A percentile compares a stretch with the other conserved stretches of the same genome.
These are phyloP conservation scores for Neonectria hederae DNA, from an alignment of 2,329 filamentous ascomycete genomes.

Conservation along the genomic window DNA sequence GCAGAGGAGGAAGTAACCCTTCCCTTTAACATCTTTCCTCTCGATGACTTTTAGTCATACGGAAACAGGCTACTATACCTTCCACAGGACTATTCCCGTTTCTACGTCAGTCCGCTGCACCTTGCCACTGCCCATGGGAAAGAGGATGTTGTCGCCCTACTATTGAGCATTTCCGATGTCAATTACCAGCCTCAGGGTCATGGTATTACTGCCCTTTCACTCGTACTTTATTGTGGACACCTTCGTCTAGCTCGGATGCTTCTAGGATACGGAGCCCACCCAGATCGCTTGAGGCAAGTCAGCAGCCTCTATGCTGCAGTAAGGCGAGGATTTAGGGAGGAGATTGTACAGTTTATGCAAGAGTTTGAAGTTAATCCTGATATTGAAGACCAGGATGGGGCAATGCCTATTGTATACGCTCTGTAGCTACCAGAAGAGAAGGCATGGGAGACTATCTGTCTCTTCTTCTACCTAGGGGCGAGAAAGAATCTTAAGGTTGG, in stretches of 20 bases:
- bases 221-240: constrained; percentile 10
- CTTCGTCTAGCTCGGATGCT: not conserved
- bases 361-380: constrained; percentile 6
- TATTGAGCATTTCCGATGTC: not conserved
- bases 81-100: not conserved
- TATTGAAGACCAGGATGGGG: constrained; percentile 6
- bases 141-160: not conserved
- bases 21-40: not conserved
- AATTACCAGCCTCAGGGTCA: not conserved
- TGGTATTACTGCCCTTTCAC: not conserved
- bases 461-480: constrained; percentile 4
- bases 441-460: constrained; percentile 5
- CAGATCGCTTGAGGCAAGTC: not conserved
- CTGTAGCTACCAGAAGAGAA: not conserved
- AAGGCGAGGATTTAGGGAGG: constrained; percentile 2
- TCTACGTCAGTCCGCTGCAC: not conserved
- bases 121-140: not conserved
- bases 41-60: not conserved
- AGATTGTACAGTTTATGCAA: constrained; percentile 2
- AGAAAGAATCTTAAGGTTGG: not conserved
- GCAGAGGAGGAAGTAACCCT: not conserved
- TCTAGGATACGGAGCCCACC: not conserved
- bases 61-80: not conserved
- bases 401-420: constrained; percentile 9
- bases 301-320: not conserved